A percentile compares a stretch with the other conserved stretches of the same genome.
phyloP scores from a whole-genome alignment of 352 stramenopile genomes.

The Peronospora farinosa region DNA sequence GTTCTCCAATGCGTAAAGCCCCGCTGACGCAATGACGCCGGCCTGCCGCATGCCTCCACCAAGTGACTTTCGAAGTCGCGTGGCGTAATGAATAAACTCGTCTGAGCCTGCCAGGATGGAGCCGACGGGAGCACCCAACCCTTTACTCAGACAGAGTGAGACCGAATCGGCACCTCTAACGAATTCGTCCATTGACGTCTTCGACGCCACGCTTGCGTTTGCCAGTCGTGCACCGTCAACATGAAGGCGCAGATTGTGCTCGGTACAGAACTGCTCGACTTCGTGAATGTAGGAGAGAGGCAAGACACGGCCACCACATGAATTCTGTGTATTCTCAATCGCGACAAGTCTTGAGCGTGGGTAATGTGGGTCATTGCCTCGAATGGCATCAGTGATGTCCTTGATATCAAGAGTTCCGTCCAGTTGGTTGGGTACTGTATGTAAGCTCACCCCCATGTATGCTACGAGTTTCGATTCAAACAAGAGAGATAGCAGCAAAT shows the following conservation, averaged over 20 bases:
- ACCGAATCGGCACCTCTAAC: conserved; percentile 87
- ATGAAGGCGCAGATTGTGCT: conserved; percentile 87
- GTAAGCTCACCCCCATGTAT: conserved; percentile 87
- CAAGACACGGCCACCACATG: conserved; percentile 89
- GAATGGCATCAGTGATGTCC: conserved; percentile 74
- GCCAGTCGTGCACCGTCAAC: conserved; percentile 94
- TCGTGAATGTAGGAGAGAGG: conserved; percentile 74
- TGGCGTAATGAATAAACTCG: conserved; percentile 87
- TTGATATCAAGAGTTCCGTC: conserved; percentile 84
- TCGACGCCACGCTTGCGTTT: conserved; percentile 88
- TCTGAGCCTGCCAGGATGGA: conserved; percentile 89
- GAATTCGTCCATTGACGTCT: conserved; percentile 63
- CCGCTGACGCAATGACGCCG: conserved; percentile 90
- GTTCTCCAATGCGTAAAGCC: conserved; percentile 87
- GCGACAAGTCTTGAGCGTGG: conserved; percentile 86
- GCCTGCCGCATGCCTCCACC: conserved; percentile 96
- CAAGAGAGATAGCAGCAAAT: neutral
- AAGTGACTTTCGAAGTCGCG: conserved; percentile 91
- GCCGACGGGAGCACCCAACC: conserved; percentile 90
- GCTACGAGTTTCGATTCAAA: conserved; percentile 26
- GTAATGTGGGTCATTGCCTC: conserved; percentile 71
- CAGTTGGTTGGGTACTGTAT: conserved; percentile 75
- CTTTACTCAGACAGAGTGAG: conserved; percentile 94
- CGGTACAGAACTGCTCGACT: conserved; percentile 62
- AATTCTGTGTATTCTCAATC: conserved; percentile 99